A percentile compares a stretch with the other conserved stretches of the same genome.
phyloP scores from a whole-genome alignment of 495 filamentous ascomycete genomes.

The Pseudevernia furfuracea region DNA sequence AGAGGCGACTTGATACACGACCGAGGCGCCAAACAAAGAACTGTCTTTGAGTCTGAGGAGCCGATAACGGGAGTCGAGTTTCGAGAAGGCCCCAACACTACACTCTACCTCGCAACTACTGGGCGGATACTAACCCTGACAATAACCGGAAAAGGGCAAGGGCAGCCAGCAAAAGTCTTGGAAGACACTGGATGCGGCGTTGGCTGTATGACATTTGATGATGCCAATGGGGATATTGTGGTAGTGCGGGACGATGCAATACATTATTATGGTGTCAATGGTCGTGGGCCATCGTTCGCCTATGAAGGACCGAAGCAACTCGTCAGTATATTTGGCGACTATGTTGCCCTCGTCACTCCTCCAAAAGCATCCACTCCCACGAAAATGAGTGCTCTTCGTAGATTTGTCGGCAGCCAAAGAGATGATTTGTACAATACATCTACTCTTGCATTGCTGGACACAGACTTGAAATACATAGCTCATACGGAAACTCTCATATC shows the following conservation, averaged over 20 bases:
- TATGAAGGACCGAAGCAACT: slow-evolving; percentile 86
- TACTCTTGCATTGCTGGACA: slow-evolving; percentile 82
- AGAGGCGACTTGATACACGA: slow-evolving; percentile 93
- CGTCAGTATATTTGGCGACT: slow-evolving; percentile 73
- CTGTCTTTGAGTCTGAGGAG: slow-evolving; percentile 94
- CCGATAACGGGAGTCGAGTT: slow-evolving; percentile 88
- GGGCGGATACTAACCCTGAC: slow-evolving; percentile 77
- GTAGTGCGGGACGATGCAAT: slow-evolving; percentile 91
- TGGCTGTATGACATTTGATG: slow-evolving; percentile 86
- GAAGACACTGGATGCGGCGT: slow-evolving; percentile 85
- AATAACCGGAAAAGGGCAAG: slow-evolving; percentile 79
- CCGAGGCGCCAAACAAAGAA: slow-evolving; percentile 88
- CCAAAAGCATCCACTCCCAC: slow-evolving; percentile 51
- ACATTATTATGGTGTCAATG: slow-evolving; percentile 82
- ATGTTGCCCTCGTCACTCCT: slow-evolving; percentile 82
- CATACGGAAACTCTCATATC: slow-evolving; percentile 78
- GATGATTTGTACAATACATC: slow-evolving; percentile 74
- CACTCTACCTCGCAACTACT: slow-evolving; percentile 87
- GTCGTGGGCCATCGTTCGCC: slow-evolving; percentile 75
- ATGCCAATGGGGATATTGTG: slow-evolving; percentile 71
- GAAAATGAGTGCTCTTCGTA: slow-evolving; percentile 45
- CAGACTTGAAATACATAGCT: slow-evolving; percentile 81
- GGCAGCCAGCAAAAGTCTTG: slow-evolving; percentile 76
- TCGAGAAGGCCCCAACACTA: slow-evolving; percentile 56
- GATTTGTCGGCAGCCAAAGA: slow-evolving; percentile 59